Base-by-base conservation (phyloP, 202 grass and related monocot species). In the Musa balbisiana region DNA sequence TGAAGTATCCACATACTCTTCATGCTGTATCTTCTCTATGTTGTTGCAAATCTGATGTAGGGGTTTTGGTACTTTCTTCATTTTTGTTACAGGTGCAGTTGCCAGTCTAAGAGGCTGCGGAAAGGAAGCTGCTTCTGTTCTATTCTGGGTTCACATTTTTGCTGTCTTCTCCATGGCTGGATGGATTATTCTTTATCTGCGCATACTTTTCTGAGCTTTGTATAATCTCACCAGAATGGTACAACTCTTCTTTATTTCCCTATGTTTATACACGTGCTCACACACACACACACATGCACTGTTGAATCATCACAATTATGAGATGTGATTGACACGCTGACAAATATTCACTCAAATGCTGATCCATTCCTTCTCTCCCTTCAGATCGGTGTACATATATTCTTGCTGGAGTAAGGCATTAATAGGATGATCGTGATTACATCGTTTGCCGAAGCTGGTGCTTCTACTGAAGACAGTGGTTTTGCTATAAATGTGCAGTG, bases 121-220 rank as follows among this genome's bases (percentile, higher is more conserved):
- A 53, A 99, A 99, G 86, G 95, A 99, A 84, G 89, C 95, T 3
- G 91, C 95, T 27, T 84, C 95, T 64, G 88, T 99, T 76, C 82
- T 99, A 74, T 99, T 99, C 77, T 99, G 95, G 95, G 95, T 99
- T 58, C 95, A 99, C 78, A 95, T 99, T 78, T 99, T 95, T 94
- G 95, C 95, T 15, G 82, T 99, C 10, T 88, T 99, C 59, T 90
- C 95, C 20, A 99, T 99, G 89, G 81, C 91, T 20, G 95, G 91
- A 80, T 99, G 95, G 95, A 95, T 95, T 71, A 74, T 85, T 79
- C 78, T 99, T 51, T 99, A 80, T 73, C 67, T 99, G 75, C 81
- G 51, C 43, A 71, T 99, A 70, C 95, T 99, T 78, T 99, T 99
- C 80, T 92, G 79, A 86, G 10, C 19, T 19, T 23, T 49, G 2